phyloP scores from a whole-genome alignment of 148 eudicot genomes.

The Pouteria glomerata region DNA sequence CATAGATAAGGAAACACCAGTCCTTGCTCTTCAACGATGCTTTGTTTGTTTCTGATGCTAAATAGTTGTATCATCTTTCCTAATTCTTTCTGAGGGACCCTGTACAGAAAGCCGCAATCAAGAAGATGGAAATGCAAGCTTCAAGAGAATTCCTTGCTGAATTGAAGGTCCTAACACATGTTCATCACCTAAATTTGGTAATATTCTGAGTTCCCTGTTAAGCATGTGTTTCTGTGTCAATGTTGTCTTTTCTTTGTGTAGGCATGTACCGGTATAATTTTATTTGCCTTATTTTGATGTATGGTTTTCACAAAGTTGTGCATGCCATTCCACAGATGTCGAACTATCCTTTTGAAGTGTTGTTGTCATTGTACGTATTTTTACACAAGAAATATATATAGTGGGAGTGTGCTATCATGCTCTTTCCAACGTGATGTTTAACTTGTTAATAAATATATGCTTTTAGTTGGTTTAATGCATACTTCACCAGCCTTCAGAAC shows the following conservation, averaged over 20 bases:
- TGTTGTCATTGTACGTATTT: too few species aligned
- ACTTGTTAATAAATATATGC: too few species aligned
- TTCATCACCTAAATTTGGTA: conserved; percentile 93
- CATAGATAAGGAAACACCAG: too few species aligned
- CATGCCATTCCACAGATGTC: neutral
- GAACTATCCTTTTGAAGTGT: neutral
- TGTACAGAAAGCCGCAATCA: conserved; percentile 75
- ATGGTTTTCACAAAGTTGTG: neutral
- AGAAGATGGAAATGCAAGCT: conserved; percentile 92
- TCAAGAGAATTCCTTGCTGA: conserved; percentile 78
- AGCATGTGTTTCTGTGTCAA: conserved; percentile 9
- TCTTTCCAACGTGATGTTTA: too few species aligned
- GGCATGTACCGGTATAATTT: neutral
- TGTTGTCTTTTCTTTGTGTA: neutral
- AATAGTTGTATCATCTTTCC: neutral
- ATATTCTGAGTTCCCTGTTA: neutral
- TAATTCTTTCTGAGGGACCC: neutral
- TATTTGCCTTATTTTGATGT: neutral
- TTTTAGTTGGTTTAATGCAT: too few species aligned
- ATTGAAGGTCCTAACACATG: conserved; percentile 70
- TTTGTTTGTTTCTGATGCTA: neutral
- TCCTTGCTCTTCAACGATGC: neutral
- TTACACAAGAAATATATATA: too few species aligned
- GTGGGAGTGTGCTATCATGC: too few species aligned
- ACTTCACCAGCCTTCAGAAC: too few species aligned